Evolutionary conservation across 1,284 basidiomycete species (phyloP).

Genomic region (Laetiporus sulphureus): DNA sequence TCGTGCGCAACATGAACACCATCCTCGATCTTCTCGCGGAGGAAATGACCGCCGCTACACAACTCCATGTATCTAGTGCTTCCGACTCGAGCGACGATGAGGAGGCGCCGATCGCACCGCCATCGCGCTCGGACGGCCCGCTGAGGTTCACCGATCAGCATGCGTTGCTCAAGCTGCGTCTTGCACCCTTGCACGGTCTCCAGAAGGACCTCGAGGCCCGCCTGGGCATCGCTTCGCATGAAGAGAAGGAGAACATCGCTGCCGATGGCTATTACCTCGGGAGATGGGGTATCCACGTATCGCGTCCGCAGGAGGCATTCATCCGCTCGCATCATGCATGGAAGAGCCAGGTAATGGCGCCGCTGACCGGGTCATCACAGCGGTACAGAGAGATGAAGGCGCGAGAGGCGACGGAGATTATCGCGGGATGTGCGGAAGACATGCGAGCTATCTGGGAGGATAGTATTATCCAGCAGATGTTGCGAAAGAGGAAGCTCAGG

Average conservation of each 20-base stretch:
- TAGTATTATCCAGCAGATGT: constrained; percentile 39
- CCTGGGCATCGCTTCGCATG: constrained; percentile 50
- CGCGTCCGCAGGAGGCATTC: constrained; percentile 41
- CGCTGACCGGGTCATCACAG: constrained; percentile 39
- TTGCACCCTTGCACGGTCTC: constrained; percentile 49
- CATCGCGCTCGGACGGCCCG: constrained; percentile 22
- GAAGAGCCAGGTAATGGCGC: constrained; percentile 36
- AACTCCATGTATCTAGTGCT: constrained; percentile 3
- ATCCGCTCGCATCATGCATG: constrained; percentile 55
- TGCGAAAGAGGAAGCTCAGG: constrained; percentile 39
- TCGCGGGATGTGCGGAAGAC: constrained; percentile 53
- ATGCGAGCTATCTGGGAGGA: constrained; percentile 60
- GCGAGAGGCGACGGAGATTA: constrained; percentile 40
- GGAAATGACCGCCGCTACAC: constrained; percentile 37
- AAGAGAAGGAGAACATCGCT: constrained; percentile 28
- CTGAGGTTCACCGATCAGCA: constrained; percentile 57
- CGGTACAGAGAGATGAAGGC: constrained; percentile 35
- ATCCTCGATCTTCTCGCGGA: constrained; percentile 51
- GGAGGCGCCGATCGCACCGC: constrained; percentile 3
- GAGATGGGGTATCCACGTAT: constrained; percentile 7
- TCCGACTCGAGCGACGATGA: constrained; percentile 26
- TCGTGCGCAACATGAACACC: constrained; percentile 59
- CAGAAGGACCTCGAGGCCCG: constrained; percentile 53
- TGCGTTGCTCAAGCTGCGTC: constrained; percentile 46
- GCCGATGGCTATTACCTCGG: too few relatives aligned